Conservation (phyloP, 78 protist genomes). For the slime mould (Dictyostelium discoideum) region dicty_2.7 NC_007090.3:1418501-1419000, state of each 20-base stretch:
- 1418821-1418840: background rate
- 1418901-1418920: background rate
- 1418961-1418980: background rate
- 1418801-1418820: background rate
- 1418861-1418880: background rate
- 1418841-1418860: slow-evolving; percentile 14
- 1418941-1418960: background rate
- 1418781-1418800: background rate
- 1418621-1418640: slow-evolving; percentile 94
- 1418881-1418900: background rate
- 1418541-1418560: slow-evolving; percentile 40
- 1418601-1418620: slow-evolving; percentile 98
- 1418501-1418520: slow-evolving; percentile 83
- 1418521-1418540: slow-evolving; percentile 21
- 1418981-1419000: slow-evolving; percentile 12
- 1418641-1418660: slow-evolving; percentile 82
- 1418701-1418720: slow-evolving; percentile 81
- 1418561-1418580: background rate
- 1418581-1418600: slow-evolving; percentile 88
- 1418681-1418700: slow-evolving; percentile 91
- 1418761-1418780: slow-evolving; percentile 28
- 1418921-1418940: background rate
- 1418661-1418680: slow-evolving; percentile 97
- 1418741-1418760: background rate
- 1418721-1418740: slow-evolving; percentile 39